Conservation (phyloP, 1,284 basidiomycete genomes). For the Ustilago nuda region DNA sequence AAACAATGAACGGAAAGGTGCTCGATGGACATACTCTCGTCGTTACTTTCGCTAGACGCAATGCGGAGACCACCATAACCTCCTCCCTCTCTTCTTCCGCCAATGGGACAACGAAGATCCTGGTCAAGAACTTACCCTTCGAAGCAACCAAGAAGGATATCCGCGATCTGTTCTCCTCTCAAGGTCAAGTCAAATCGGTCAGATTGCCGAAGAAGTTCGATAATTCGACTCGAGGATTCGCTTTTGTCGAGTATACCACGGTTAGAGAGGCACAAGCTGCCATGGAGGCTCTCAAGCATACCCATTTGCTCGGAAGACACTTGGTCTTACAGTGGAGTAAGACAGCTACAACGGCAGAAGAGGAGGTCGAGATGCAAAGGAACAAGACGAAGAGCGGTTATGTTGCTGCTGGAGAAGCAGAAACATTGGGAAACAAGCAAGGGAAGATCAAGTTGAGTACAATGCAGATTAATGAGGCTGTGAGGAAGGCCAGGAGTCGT, state of each 20-base stretch:
- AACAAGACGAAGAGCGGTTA: slow-evolving; percentile 45
- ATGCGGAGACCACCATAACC: slow-evolving; percentile 73
- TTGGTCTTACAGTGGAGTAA: slow-evolving; percentile 90
- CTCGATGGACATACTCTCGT: slow-evolving; percentile 88
- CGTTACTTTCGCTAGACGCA: slow-evolving; percentile 88
- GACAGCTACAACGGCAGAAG: slow-evolving; percentile 64
- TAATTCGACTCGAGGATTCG: slow-evolving; percentile 80
- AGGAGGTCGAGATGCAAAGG: slow-evolving; percentile 51
- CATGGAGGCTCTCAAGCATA: slow-evolving; percentile 77
- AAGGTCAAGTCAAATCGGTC: slow-evolving; percentile 78
- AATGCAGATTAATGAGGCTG: slow-evolving; percentile 50
- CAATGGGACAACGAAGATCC: slow-evolving; percentile 72
- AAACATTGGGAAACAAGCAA: slow-evolving; percentile 13
- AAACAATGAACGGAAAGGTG: slow-evolving; percentile 82
- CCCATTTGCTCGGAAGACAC: slow-evolving; percentile 94
- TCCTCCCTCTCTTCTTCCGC: slow-evolving; percentile 75
- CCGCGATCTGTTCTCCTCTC: slow-evolving; percentile 78
- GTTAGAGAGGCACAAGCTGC: slow-evolving; percentile 62
- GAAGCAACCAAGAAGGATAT: slow-evolving; percentile 94
- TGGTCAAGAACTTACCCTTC: slow-evolving; percentile 98
- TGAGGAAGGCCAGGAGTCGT: slow-evolving; percentile 22
- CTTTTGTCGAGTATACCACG: slow-evolving; percentile 80
- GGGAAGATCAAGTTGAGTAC: slow-evolving; percentile 52
- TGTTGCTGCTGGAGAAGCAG: slow-evolving; percentile 3
- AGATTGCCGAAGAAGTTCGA: slow-evolving; percentile 79